Evolutionary conservation across 257 asterid genomes (phyloP).

Genomic region (Avicennia marina): DNA sequence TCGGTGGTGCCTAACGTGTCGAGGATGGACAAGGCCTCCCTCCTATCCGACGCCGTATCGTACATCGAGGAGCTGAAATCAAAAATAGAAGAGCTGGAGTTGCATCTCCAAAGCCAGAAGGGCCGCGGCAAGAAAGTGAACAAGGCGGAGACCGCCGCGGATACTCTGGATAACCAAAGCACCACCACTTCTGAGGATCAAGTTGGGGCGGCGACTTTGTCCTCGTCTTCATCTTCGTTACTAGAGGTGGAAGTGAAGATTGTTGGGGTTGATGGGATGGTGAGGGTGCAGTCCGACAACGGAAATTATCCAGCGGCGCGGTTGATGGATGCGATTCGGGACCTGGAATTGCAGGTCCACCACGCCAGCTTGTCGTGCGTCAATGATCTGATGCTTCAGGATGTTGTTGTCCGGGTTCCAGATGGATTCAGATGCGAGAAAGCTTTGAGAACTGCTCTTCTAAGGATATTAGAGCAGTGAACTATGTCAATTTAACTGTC

Average conservation of each 20-base stretch:
- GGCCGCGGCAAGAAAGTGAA: conserved; percentile 16
- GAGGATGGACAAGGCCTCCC: conserved; percentile 75
- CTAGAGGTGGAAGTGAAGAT: conserved; percentile 61
- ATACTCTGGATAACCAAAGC: conserved; percentile 40
- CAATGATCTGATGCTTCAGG: conserved; percentile 67
- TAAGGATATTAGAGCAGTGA: too few species aligned
- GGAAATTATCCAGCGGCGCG: conserved; percentile 47
- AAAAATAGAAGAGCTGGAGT: conserved; percentile 48
- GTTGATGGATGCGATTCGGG: conserved; percentile 58
- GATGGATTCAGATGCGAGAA: too few species aligned
- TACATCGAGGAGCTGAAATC: conserved; percentile 63
- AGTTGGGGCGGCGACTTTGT: neutral
- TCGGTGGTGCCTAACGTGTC: conserved; percentile 84
- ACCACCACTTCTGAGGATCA: conserved; percentile 29
- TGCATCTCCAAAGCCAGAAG: conserved; percentile 7
- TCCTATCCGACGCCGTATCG: conserved; percentile 74
- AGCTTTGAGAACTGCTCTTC: too few species aligned
- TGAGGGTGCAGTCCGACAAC: conserved; percentile 64
- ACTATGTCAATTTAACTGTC: too few species aligned
- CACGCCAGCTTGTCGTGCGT: conserved; percentile 80
- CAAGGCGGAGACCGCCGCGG: conserved; percentile 23
- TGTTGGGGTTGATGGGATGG: conserved; percentile 66
- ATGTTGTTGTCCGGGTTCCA: conserved; percentile 55
- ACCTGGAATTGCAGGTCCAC: conserved; percentile 54
- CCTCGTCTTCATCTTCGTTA: neutral